phyloP scores from a whole-genome alignment of 495 filamentous ascomycete genomes.

The Rhypophila decipiens region DNA sequence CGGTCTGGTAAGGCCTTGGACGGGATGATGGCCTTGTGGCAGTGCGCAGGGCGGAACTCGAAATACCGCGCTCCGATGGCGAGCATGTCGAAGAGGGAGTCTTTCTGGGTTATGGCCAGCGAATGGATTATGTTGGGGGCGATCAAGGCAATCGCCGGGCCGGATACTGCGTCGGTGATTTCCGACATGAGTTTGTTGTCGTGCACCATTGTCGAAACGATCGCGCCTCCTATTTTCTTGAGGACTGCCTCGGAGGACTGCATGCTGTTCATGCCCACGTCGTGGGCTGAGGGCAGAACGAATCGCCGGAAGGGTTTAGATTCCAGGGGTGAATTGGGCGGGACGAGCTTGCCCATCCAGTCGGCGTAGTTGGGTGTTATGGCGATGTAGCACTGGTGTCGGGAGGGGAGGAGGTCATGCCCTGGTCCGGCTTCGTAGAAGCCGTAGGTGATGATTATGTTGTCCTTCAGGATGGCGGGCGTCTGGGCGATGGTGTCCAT shows the following conservation, averaged over 20 bases:
- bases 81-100: constrained; percentile 39
- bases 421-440: constrained; percentile 48
- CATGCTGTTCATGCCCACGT: constrained; percentile 53
- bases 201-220: constrained; percentile 31
- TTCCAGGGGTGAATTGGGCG: constrained; percentile 34
- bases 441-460: constrained; percentile 37
- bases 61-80: constrained; percentile 48
- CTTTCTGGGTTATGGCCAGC: constrained; percentile 51
- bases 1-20: constrained; percentile 34
- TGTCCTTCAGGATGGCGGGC: constrained; percentile 30
- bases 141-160: constrained; percentile 29
- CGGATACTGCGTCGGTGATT: constrained; percentile 26
- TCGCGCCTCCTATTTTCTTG: constrained; percentile 27
- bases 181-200: constrained; percentile 21
- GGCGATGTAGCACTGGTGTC: constrained; percentile 47
- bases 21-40: constrained; percentile 31
- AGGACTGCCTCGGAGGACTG: constrained; percentile 33
- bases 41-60: constrained; percentile 48
- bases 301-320: constrained; percentile 38
- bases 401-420: constrained; percentile 35
- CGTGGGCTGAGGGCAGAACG: constrained; percentile 43
- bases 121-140: constrained; percentile 46
- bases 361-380: constrained; percentile 36
- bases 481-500: constrained; percentile 42
- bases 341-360: constrained; percentile 43